These are phyloP conservation scores for Huntiella decipiens DNA, from an alignment of 2,329 filamentous ascomycete genomes.

Conservation along the genomic window DNA sequence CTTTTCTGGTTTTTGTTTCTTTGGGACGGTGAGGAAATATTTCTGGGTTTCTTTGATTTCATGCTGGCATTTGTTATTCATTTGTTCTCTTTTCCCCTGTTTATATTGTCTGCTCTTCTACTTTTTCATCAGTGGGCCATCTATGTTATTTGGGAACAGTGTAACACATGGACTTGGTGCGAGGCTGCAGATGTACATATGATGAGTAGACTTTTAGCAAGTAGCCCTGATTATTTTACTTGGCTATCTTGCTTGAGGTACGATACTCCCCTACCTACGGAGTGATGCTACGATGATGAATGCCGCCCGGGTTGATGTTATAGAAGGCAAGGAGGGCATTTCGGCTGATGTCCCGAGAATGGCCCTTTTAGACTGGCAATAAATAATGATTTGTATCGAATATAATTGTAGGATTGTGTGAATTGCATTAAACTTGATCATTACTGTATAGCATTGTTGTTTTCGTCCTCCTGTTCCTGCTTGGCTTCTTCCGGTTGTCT, in stretches of 20 bases:
- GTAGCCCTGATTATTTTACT: background rate
- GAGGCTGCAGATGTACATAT: background rate
- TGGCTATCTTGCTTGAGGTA: too few relatives aligned
- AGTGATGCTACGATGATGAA: too few relatives aligned
- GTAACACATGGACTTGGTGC: background rate
- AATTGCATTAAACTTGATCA: background rate
- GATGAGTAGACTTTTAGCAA: background rate
- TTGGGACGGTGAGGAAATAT: conserved; percentile 4
- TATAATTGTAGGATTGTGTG: background rate
- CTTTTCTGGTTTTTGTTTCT: conserved; percentile 4
- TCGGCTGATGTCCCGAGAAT: too few relatives aligned
- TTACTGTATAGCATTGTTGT: conserved; percentile 4
- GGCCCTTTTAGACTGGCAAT: background rate
- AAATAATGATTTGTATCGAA: background rate
- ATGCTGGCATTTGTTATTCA: conserved; percentile 15
- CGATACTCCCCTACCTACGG: too few relatives aligned
- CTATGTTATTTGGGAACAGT: background rate
- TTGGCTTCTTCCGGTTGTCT: conserved; percentile 9
- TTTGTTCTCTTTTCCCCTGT: conserved; percentile 7
- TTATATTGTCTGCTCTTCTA: conserved; percentile 9
- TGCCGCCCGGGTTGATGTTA: too few relatives aligned
- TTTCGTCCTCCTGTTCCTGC: conserved; percentile 11
- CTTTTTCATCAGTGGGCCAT: conserved; percentile 2
- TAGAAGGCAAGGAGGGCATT: too few relatives aligned
- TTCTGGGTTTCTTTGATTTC: conserved; percentile 14